Evolutionary conservation across 768 basidiomycete genomes (phyloP).

Genomic region (Lactarius tabidus): DNA sequence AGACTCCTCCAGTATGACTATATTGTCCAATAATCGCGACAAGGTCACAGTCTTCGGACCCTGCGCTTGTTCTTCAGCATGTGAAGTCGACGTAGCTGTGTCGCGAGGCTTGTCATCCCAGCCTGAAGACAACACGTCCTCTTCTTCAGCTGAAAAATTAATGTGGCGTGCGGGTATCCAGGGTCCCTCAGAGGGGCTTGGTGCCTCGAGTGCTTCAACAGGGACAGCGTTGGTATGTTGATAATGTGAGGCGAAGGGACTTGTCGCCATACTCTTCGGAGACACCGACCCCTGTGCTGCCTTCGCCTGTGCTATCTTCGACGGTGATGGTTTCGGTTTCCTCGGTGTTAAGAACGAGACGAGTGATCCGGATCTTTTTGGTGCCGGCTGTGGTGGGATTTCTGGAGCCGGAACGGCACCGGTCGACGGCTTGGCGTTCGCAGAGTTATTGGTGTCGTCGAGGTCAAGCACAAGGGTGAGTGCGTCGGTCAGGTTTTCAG

Average conservation of each 20-base stretch:
- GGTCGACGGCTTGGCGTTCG: conserved; percentile 27
- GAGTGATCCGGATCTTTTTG: conserved; percentile 54
- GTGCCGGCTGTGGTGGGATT: conserved; percentile 45
- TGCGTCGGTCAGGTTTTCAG: conserved; percentile 89
- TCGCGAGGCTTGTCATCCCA: conserved; percentile 40
- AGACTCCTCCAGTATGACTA: conserved; percentile 91
- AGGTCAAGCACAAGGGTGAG: conserved; percentile 69
- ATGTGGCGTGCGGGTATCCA: conserved; percentile 58
- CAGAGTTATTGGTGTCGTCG: conserved; percentile 36
- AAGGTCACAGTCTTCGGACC: conserved; percentile 56
- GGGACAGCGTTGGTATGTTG: conserved; percentile 65
- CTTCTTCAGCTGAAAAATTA: conserved; percentile 57
- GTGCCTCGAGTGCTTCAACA: conserved; percentile 67
- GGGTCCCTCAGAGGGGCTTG: conserved; percentile 51
- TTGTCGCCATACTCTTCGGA: conserved; percentile 51
- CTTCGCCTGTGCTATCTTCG: conserved; percentile 31
- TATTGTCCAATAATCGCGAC: conserved; percentile 85
- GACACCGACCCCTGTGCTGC: conserved; percentile 42
- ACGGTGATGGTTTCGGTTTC: conserved; percentile 49
- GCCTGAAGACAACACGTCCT: conserved; percentile 61
- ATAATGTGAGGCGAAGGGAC: conserved; percentile 85
- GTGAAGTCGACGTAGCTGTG: conserved; percentile 25
- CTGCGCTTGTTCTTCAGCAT: conserved; percentile 31
- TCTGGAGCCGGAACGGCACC: conserved; percentile 35
- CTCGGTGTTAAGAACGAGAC: conserved; percentile 79